Conservation (phyloP, 371 early-diverging fungal species). For the Enterocytospora artemiae region DNA sequence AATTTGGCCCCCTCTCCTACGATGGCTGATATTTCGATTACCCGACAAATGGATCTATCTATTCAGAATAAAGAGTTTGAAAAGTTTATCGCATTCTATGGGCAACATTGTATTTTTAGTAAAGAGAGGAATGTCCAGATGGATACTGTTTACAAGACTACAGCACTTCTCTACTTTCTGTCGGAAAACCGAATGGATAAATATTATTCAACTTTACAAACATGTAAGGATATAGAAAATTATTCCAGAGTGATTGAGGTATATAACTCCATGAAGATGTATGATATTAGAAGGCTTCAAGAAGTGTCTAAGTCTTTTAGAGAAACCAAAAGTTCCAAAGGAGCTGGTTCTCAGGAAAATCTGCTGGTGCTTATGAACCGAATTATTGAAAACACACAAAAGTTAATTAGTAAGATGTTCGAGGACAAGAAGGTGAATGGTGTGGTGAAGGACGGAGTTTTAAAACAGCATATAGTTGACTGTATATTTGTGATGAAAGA, state of each 20-base stretch:
- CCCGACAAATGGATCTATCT: not conserved
- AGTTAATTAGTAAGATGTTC: not conserved
- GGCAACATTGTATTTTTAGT: not conserved
- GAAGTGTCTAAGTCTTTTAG: not conserved
- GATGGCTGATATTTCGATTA: not conserved
- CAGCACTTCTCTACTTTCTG: not conserved
- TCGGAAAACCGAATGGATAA: not conserved
- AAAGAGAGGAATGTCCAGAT: not conserved
- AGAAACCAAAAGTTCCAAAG: constrained; percentile 4
- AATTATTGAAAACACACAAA: not conserved
- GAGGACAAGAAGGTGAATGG: too few relatives aligned
- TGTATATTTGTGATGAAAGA: too few relatives aligned
- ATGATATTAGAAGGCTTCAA: not conserved
- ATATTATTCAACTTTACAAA: not conserved
- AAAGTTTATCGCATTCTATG: not conserved
- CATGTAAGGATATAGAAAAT: not conserved
- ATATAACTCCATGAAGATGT: not conserved
- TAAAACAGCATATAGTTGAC: too few relatives aligned
- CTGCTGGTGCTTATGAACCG: not conserved
- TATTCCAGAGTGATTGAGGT: not conserved
- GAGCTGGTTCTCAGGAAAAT: not conserved
- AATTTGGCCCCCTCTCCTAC: too few relatives aligned
- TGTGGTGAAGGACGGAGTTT: too few relatives aligned
- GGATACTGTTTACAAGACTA: constrained; percentile 4
- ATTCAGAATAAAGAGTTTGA: not conserved